Base-by-base conservation (phyloP, 352 stramenopile species). In the Phytopythium cucurbitacearum region DNA sequence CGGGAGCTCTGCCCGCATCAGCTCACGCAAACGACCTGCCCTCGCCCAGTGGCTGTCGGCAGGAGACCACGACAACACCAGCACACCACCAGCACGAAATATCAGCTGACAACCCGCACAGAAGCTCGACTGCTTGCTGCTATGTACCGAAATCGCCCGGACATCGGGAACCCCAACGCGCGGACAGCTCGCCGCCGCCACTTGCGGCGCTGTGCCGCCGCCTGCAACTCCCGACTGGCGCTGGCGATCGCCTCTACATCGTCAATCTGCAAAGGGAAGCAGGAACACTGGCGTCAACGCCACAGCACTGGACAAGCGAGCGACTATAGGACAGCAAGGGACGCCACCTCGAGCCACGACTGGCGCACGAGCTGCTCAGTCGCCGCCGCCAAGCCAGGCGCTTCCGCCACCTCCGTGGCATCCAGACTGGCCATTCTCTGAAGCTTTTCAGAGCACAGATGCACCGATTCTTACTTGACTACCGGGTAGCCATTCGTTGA, bases 331-430 rank as follows among this genome's bases (percentile, higher is more conserved):
- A 48, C n/a, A 49, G 12, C n/a, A 13, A 38, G n/a, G 0, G 13
- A 40, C 48, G 41, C 52, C 38, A 87, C 78, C 43, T 86, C 48
- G 0, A 88, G 12, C 76, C 71, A 88, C 43, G 54, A 52, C 5
- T 58, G 48, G 13, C 57, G 62, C 10, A 76, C 39, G 8, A 87
- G 51, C n/a, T 88, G 28, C 9, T 37, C 40, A 16, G 86, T 56
- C 57, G 52, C 53, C 32, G 56, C 47, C 28, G 36, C 48, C 35
- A 53, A 11, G 15, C 35, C 33, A 28, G 44, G 48, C 15, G 44
- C 11, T 33, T 7, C 5, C 34, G 45, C 33, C 11, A 12, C 1
- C 32, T 4, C 45, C 45, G 11, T 13, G 15, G 43, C 10, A 32
- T 8, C 43, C 43, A 41, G 13, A 34, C n/a, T 40, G 6, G n/a